Evolutionary conservation across 2,329 filamentous ascomycete species (phyloP), one percentile per base, ranked within the genome.

Genomic region (Stemphylium lycopersici): DNA sequence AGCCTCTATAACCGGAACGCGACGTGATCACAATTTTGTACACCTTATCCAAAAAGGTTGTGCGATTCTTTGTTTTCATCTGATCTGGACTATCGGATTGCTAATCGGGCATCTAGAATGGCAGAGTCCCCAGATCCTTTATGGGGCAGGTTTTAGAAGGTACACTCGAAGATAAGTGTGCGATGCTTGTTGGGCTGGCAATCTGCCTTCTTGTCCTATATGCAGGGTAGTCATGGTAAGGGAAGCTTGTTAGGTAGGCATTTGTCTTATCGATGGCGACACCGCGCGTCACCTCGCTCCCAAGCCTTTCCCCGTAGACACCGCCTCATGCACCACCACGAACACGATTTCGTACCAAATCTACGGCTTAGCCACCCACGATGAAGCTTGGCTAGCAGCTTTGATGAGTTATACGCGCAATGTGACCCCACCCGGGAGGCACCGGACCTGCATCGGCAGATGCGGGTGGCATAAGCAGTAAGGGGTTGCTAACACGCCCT

Each of bases 361-460:
- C 3, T 11, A 15, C 32, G 13, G 10, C 49, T 36, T 8, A 10
- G 8, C 16, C 3, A 13, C 36, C 7, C 22, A 15, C 10, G 24
- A n/a, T 11, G 1, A 16, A 22, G 3, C 11, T 2, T 11, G 11
- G 8, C 3, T 11, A 8, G 26, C 26, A 29, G 26, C 26, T 29
- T 29, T 29, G 18, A 31, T 32, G 12, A 24, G 5, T 34, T 29
- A 20, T 39, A 33, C 45, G 20, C 12, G 45, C 26, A 41, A 10
- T 5, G 22, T 11, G 20, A 22, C 45, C 45, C 43, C 39, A 20
- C 51, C 31, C 26, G 29, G 26, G 29, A 20, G 22, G 12, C 31
- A 36, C 29, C 39, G 44, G 20, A 31, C 13, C 33, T 40, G 12
- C 11, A n/a, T 45, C 56, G 44, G 52, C 55, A 55, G 40, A 20